Percentiles rank a stretch among this genome's conserved stretches.
phyloP scores from a whole-genome alignment of 805 yeast species.

The Wickerhamiella alocasiicola region DNA sequence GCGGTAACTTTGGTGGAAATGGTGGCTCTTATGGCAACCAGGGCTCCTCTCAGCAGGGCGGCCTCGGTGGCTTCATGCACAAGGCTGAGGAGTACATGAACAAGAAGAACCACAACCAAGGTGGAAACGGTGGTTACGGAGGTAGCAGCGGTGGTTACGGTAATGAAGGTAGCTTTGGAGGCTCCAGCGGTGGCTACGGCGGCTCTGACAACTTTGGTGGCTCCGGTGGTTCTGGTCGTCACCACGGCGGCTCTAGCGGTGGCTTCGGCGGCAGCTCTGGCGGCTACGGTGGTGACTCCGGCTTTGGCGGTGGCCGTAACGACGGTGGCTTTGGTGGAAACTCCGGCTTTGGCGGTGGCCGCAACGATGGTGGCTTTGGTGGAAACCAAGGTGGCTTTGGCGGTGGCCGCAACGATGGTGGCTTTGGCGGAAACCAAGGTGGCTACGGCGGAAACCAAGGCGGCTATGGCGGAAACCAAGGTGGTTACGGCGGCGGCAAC shows the following conservation, averaged over 20 bases:
- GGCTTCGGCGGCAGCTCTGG: slow-evolving; percentile 13
- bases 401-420: slow-evolving; percentile 2
- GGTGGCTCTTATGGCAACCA: not conserved
- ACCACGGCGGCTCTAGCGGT: slow-evolving; percentile 7
- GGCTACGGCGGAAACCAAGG: slow-evolving; percentile 9
- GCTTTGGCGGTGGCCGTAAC: slow-evolving; percentile 5
- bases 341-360: slow-evolving; percentile 20
- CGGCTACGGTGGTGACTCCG: not conserved
- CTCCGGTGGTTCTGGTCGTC: not conserved
- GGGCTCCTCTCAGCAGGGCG: not conserved
- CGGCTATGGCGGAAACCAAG: slow-evolving; percentile 3
- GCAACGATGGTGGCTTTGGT: slow-evolving; percentile 25
- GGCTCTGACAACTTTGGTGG: slow-evolving; percentile 1
- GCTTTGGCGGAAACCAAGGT: slow-evolving; percentile 3
- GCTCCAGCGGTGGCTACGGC: not conserved
- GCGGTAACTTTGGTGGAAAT: not conserved
- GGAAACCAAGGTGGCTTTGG: slow-evolving; percentile 15
- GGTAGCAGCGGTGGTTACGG: slow-evolving; percentile 9
- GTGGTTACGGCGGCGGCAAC: slow-evolving; percentile 3
- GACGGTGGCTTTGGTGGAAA: slow-evolving; percentile 14
- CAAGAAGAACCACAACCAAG: slow-evolving; percentile 14
- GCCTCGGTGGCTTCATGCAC: slow-evolving; percentile 3
- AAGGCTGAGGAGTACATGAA: slow-evolving; percentile 3
- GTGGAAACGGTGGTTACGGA: slow-evolving; percentile 23
- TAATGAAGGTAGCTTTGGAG: not conserved